A percentile compares a stretch with the other conserved stretches of the same genome.
phyloP scores from a whole-genome alignment of 163 green algal species.

The Scenedesmus sp. region DNA sequence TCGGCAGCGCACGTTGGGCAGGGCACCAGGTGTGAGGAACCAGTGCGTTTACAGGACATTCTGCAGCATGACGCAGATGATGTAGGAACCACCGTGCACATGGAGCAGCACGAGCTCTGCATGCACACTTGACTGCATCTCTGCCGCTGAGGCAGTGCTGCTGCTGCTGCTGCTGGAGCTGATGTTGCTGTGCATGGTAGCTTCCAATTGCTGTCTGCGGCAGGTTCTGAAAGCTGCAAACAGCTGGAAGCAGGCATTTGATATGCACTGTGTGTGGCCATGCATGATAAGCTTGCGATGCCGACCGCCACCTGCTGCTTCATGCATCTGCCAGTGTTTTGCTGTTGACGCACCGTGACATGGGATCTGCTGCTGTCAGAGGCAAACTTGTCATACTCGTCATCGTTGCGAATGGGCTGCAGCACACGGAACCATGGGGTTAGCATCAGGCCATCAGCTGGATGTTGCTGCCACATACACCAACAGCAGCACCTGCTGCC shows the following conservation, averaged over 20 bases:
- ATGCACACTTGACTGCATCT: background rate
- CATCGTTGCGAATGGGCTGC: constrained; percentile 60
- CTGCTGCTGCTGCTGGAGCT: background rate
- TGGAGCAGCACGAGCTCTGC: background rate
- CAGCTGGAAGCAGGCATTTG: no score
- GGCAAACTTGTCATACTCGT: constrained; percentile 69
- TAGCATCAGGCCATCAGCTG: background rate
- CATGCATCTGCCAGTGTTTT: background rate
- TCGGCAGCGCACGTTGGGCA: no score
- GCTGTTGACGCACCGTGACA: constrained; percentile 69
- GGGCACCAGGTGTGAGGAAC: no score
- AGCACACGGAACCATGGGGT: background rate
- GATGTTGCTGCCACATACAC: constrained; percentile 13
- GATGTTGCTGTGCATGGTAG: background rate
- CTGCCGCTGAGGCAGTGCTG: background rate
- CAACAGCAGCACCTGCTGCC: background rate
- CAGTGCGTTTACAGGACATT: no score
- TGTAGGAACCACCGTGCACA: background rate
- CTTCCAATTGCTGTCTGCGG: background rate
- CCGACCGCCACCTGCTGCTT: background rate
- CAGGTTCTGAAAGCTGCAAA: no score
- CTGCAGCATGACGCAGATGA: no score
- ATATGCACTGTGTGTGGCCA: background rate
- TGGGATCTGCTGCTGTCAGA: constrained; percentile 65
- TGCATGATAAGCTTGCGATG: background rate